Evolutionary conservation across 1,284 basidiomycete genomes (phyloP).

Genomic region (Fomitopsis palustris): DNA sequence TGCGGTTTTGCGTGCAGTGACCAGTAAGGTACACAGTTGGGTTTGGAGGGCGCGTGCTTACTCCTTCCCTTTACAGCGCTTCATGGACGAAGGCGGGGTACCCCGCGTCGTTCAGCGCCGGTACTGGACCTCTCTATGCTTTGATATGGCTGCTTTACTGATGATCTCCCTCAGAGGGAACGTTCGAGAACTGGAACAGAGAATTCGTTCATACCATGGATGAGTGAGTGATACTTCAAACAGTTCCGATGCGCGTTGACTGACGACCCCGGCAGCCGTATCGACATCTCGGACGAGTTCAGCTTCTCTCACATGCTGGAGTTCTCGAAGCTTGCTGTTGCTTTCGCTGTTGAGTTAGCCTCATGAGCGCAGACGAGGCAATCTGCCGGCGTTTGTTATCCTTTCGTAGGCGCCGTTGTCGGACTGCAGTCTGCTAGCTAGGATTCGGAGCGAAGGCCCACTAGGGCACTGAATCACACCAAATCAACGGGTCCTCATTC

Average conservation of each 20-base stretch:
- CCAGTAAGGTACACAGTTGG: slow-evolving; percentile 47
- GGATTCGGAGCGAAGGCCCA: too few species aligned
- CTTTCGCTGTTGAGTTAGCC: slow-evolving; percentile 80
- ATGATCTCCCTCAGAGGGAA: slow-evolving; percentile 48
- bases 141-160: slow-evolving; percentile 6
- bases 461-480: too few species aligned
- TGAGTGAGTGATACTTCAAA: slow-evolving; percentile 53
- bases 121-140: slow-evolving; percentile 35
- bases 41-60: slow-evolving; percentile 18
- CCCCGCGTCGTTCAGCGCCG: slow-evolving; percentile 79
- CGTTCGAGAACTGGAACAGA: slow-evolving; percentile 73
- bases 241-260: slow-evolving; percentile 9
- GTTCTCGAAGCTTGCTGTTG: slow-evolving; percentile 88
- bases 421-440: too few species aligned
- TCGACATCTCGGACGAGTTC: slow-evolving; percentile 85
- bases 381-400: too few species aligned
- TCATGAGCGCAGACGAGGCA: slow-evolving; percentile 37
- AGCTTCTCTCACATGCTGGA: slow-evolving; percentile 80
- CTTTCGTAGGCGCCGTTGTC: too few species aligned
- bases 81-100: slow-evolving; percentile 87
- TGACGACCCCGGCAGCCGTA: slow-evolving; percentile 48
- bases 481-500: too few species aligned
- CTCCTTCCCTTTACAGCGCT: slow-evolving; percentile 45
- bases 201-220: slow-evolving; percentile 73
- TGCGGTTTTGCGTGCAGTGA: slow-evolving; percentile 97